These are phyloP conservation scores for Cornus suecica DNA, from an alignment of 148 eudicot genomes.

Conservation along the genomic window DNA sequence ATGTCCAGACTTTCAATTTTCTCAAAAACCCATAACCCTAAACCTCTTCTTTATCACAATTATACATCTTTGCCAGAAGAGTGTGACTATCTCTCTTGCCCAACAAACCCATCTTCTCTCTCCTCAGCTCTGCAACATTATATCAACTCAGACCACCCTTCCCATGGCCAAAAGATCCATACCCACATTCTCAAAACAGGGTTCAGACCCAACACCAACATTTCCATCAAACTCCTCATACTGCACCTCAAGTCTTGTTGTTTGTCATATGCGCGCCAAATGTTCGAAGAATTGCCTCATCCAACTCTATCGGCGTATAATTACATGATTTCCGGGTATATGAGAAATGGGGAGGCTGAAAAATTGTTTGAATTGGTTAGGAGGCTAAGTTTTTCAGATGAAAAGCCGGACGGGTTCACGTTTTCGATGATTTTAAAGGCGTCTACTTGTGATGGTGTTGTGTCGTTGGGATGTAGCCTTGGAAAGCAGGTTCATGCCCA, in stretches of 20 bases:
- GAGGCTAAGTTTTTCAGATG: constrained; percentile 28
- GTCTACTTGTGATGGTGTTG: constrained; percentile 34
- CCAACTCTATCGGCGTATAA: constrained; percentile 75
- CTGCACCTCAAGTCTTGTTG: constrained; percentile 50
- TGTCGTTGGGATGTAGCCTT: constrained; percentile 14
- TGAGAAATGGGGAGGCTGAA: constrained; percentile 35
- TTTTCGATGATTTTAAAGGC: constrained; percentile 77
- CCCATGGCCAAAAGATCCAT: constrained; percentile 79
- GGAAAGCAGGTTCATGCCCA: constrained; percentile 79
- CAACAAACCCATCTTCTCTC: constrained; percentile 28
- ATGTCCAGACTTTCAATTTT: constrained; percentile 25
- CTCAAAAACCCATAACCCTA: constrained; percentile 19
- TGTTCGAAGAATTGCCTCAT: constrained; percentile 67
- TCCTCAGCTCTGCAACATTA: constrained; percentile 53
- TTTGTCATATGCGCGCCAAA: constrained; percentile 53
- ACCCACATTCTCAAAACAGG: constrained; percentile 69
- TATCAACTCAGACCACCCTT: constrained; percentile 69
- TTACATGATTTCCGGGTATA: constrained; percentile 71
- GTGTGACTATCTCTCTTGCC: constrained; percentile 18
- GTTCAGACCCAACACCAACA: constrained; percentile 51
- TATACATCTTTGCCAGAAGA: constrained; percentile 15
- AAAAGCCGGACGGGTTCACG: constrained; percentile 72
- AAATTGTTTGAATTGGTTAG: constrained; percentile 54
- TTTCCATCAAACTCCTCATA: constrained; percentile 67
- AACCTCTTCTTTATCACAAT: constrained; percentile 4